phyloP scores from a whole-genome alignment of 1,139 yeast genomes.

The Kurtzmaniella natalensis region DNA sequence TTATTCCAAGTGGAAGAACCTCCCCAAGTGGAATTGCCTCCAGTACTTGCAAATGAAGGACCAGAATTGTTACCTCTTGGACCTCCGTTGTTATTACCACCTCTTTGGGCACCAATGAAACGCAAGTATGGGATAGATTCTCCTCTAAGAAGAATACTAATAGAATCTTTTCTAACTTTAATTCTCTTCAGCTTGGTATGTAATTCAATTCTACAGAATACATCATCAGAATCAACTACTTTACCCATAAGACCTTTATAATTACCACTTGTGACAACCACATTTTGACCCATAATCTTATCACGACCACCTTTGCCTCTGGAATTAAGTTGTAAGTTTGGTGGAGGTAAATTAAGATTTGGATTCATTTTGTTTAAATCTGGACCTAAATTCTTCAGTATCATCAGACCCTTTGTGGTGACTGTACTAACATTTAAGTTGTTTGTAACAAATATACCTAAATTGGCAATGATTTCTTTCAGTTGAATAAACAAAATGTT shows the following conservation, averaged over 20 bases:
- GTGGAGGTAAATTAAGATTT: constrained; percentile 43
- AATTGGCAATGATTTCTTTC: constrained; percentile 73
- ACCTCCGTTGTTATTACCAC: constrained; percentile 7
- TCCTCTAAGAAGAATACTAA: constrained; percentile 65
- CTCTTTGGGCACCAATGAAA: constrained; percentile 53
- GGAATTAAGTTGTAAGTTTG: constrained; percentile 23
- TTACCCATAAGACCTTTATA: constrained; percentile 94
- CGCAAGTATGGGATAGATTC: constrained; percentile 78
- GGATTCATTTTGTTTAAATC: constrained; percentile 88
- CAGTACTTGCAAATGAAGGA: constrained; percentile 30
- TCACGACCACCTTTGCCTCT: constrained; percentile 79
- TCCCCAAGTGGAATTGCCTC: constrained; percentile 30
- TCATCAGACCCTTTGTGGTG: constrained; percentile 73
- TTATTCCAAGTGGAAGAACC: constrained; percentile 25
- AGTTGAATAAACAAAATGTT: constrained; percentile 75
- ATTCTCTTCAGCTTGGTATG: constrained; percentile 89
- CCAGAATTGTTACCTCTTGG: constrained; percentile 8
- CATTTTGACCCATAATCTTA: constrained; percentile 74
- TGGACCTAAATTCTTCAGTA: constrained; percentile 52
- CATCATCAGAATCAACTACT: constrained; percentile 89
- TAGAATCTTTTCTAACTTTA: constrained; percentile 74
- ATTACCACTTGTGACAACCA: constrained; percentile 82
- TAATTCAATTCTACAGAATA: constrained; percentile 84
- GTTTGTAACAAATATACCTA: constrained; percentile 85
- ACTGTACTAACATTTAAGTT: constrained; percentile 76